Percentiles rank a stretch among this genome's conserved stretches.
phyloP scores from a whole-genome alignment of 495 filamentous ascomycete species.

The Podospora comata region DNA sequence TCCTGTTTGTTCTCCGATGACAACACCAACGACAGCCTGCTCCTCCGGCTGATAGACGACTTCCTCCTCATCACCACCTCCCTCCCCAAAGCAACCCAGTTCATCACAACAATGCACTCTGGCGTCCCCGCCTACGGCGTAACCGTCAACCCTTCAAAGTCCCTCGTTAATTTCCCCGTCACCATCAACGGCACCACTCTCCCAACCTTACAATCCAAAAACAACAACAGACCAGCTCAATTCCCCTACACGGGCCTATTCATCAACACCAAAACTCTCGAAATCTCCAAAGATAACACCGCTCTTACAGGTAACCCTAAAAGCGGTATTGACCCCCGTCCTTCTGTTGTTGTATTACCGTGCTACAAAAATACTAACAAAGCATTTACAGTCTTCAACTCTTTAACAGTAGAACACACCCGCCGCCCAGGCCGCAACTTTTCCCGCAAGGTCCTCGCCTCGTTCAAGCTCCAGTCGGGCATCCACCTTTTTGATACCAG shows the following conservation, averaged over 20 bases:
- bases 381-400: conserved; percentile 49
- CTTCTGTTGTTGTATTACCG: neutral
- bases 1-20: conserved; percentile 52
- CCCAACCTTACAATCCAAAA: conserved; percentile 41
- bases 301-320: conserved; percentile 16
- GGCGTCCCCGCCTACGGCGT: conserved; percentile 80
- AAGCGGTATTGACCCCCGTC: neutral
- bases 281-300: conserved; percentile 46
- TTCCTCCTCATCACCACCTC: conserved; percentile 83
- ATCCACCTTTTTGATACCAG: conserved; percentile 83
- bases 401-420: conserved; percentile 72
- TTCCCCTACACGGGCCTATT: conserved; percentile 88
- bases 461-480: conserved; percentile 83
- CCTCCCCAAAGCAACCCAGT: conserved; percentile 58
- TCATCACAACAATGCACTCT: conserved; percentile 73
- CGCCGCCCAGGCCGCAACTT: conserved; percentile 68
- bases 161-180: conserved; percentile 80
- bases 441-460: conserved; percentile 71
- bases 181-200: conserved; percentile 54
- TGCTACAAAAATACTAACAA: conserved; percentile 6
- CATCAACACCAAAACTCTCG: conserved; percentile 73
- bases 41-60: conserved; percentile 85
- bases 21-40: conserved; percentile 49
- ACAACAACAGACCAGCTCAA: conserved; percentile 3
- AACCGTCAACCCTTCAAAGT: conserved; percentile 71